These are phyloP conservation scores for Mortierella sp. DNA, from an alignment of 371 early-diverging fungal species.

Conservation along the genomic window DNA sequence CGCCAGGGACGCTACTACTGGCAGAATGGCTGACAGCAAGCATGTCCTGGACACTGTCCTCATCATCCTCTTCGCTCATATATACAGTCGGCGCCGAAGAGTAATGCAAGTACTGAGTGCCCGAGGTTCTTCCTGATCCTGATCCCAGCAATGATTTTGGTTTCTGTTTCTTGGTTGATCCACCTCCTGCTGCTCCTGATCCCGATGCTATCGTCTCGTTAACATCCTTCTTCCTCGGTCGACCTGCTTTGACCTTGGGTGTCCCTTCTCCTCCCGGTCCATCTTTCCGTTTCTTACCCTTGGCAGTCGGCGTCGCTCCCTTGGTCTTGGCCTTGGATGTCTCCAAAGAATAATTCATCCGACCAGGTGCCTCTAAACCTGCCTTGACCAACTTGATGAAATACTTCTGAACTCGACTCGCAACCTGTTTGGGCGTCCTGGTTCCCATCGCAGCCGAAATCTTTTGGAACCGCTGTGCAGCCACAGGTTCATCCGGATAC, in stretches of 20 bases:
- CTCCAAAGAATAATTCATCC: conserved; percentile 61
- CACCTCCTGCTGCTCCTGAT: conserved; percentile 4
- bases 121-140: conserved; percentile 65
- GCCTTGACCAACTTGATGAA: conserved; percentile 77
- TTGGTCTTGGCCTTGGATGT: conserved; percentile 43
- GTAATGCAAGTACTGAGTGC: conserved; percentile 67
- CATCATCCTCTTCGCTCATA: conserved; percentile 75
- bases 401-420: conserved; percentile 78
- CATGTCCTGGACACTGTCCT: conserved; percentile 66
- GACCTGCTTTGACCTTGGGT: conserved; percentile 38
- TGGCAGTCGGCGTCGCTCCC: conserved; percentile 21
- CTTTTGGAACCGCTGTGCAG: conserved; percentile 74
- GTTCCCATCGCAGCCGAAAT: conserved; percentile 74
- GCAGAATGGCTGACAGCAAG: conserved; percentile 60
- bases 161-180: conserved; percentile 32
- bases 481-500: conserved; percentile 76
- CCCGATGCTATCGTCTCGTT: conserved; percentile 13
- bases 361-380: conserved; percentile 75
- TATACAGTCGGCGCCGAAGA: conserved; percentile 70
- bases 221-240: conserved; percentile 32
- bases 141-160: conserved; percentile 37
- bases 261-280: conserved; percentile 22
- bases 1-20: conserved; percentile 17
- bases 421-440: conserved; percentile 72
- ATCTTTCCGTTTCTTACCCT: conserved; percentile 62